These are phyloP conservation scores for Russula lepida DNA, from an alignment of 768 basidiomycete genomes.

Conservation along the genomic window DNA sequence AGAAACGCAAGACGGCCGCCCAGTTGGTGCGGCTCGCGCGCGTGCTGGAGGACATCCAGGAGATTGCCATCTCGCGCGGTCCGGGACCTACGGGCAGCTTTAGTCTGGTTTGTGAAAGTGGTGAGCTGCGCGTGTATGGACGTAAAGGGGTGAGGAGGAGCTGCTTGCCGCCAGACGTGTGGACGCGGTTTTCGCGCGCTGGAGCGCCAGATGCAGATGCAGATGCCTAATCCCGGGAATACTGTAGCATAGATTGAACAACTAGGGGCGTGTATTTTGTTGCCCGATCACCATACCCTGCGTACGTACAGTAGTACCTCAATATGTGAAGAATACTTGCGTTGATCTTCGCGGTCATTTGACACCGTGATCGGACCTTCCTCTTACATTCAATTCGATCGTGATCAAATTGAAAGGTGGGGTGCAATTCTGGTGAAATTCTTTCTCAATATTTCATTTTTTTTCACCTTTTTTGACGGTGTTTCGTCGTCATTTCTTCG, in stretches of 20 bases:
- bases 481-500: not conserved
- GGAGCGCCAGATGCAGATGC: not conserved
- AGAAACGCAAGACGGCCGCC: not conserved
- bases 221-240: not conserved
- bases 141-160: constrained; percentile 1
- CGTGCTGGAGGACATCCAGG: constrained; percentile 12
- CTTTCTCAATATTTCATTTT: not conserved
- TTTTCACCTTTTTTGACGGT: not conserved
- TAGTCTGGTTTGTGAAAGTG: constrained; percentile 4
- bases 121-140: constrained; percentile 1
- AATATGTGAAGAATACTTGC: too few species aligned
- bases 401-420: not conserved
- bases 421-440: not conserved
- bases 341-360: not conserved
- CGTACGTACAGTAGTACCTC: not conserved
- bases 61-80: constrained; percentile 9
- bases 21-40: constrained; percentile 12
- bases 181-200: not conserved
- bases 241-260: not conserved
- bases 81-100: constrained; percentile 4
- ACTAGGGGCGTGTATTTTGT: not conserved
- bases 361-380: not conserved
- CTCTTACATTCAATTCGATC: too few species aligned
- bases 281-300: not conserved
- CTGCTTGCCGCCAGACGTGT: constrained; percentile 4